These are phyloP conservation scores for Rhododendron vialii DNA, from an alignment of 148 eudicot genomes.

Conservation along the genomic window DNA sequence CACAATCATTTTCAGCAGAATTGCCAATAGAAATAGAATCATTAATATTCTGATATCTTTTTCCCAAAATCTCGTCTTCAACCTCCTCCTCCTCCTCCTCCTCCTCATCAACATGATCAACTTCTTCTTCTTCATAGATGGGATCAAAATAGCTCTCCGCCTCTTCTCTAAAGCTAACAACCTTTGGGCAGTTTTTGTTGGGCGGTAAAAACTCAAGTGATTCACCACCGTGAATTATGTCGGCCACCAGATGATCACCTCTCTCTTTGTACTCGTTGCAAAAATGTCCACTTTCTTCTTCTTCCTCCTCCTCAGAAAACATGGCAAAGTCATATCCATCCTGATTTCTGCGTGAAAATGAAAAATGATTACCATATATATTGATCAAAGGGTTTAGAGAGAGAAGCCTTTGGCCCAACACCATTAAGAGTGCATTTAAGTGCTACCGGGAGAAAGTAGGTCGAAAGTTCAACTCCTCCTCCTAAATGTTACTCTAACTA, in stretches of 20 bases:
- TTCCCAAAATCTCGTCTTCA: slow-evolving; percentile 26
- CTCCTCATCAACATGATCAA: slow-evolving; percentile 12
- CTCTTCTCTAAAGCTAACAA: slow-evolving; percentile 9
- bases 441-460: no score
- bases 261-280: slow-evolving; percentile 13
- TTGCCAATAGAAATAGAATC: background rate
- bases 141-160: background rate
- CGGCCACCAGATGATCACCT: slow-evolving; percentile 42
- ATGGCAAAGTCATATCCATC: slow-evolving; percentile 37
- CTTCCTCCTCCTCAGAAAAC: slow-evolving; percentile 48
- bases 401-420: no score
- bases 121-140: background rate
- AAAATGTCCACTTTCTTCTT: slow-evolving; percentile 18
- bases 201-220: slow-evolving; percentile 21
- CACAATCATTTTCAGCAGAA: slow-evolving; percentile 18
- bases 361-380: background rate
- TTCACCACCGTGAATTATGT: slow-evolving; percentile 34
- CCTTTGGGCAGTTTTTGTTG: background rate
- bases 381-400: no score
- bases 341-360: slow-evolving; percentile 27
- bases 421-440: no score
- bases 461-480: no score
- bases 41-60: slow-evolving; percentile 8
- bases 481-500: no score
- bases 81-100: background rate